phyloP scores from a whole-genome alignment of 176 grass and related monocot genomes.

The Luzula sylvatica region DNA sequence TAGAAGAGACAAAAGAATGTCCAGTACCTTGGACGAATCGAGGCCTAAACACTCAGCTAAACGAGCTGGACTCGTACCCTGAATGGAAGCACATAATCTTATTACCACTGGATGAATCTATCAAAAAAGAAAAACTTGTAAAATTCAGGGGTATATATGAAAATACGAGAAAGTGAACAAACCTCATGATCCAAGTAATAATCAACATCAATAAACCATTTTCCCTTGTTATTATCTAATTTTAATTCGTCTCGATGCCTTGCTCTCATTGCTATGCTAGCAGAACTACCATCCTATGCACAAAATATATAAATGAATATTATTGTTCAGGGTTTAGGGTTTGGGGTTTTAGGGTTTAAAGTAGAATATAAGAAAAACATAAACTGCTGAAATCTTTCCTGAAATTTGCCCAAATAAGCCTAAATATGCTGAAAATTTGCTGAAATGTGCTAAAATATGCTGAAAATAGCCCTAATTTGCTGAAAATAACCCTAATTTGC shows the following conservation, averaged over 20 bases:
- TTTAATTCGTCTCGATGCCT: constrained; percentile 93
- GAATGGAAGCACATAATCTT: constrained; percentile 87
- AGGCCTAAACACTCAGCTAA: constrained; percentile 93
- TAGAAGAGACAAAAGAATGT: constrained; percentile 15
- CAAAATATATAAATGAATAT: constrained; percentile 22
- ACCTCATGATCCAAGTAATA: constrained; percentile 99
- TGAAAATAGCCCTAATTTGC: too few species aligned
- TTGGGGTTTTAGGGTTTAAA: too few species aligned
- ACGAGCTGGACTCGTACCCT: constrained; percentile 92
- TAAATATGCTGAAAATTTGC: too few species aligned
- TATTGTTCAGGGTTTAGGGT: too few species aligned
- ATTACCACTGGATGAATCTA: constrained; percentile 99
- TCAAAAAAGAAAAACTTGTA: constrained; percentile 20
- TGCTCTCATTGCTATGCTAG: constrained; percentile 86
- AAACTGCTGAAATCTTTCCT: too few species aligned
- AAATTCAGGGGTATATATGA: constrained; percentile 12
- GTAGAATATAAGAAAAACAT: too few species aligned
- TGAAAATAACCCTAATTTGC: too few species aligned
- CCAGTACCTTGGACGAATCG: constrained; percentile 82
- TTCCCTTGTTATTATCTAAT: constrained; percentile 33
- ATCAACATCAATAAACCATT: constrained; percentile 89
- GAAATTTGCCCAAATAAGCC: too few species aligned
- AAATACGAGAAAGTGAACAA: constrained; percentile 5
- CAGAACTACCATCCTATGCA: constrained; percentile 40
- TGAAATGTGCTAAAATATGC: too few species aligned